Conservation (phyloP, 345 rosid genomes). For the Mangifera indica region DNA sequence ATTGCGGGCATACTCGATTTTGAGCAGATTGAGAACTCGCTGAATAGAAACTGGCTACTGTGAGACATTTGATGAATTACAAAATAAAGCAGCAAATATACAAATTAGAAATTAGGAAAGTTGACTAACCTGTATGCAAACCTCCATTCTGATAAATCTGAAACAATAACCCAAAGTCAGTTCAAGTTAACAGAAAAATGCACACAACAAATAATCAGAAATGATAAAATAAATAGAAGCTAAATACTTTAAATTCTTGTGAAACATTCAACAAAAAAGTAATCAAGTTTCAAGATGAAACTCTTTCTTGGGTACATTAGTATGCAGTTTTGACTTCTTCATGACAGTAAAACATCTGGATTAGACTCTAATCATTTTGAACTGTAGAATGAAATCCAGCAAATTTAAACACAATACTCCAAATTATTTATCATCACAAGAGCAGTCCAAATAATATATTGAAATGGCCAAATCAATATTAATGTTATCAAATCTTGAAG, state of each 20-base stretch:
- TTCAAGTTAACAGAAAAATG: slow-evolving; percentile 7
- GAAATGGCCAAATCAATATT: background rate
- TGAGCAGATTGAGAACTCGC: slow-evolving; percentile 44
- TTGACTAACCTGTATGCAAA: slow-evolving; percentile 45
- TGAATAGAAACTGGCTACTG: slow-evolving; percentile 25
- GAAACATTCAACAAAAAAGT: background rate
- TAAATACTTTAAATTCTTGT: background rate
- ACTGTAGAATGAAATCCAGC: background rate
- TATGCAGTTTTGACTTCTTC: background rate
- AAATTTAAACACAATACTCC: background rate
- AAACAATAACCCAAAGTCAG: slow-evolving; percentile 33
- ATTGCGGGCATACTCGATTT: slow-evolving; percentile 29
- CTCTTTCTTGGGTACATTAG: background rate
- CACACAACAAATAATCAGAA: background rate
- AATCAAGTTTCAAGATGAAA: background rate
- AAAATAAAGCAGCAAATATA: slow-evolving; percentile 10
- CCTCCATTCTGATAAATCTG: slow-evolving; percentile 61
- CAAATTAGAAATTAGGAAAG: slow-evolving; percentile 1
- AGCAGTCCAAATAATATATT: background rate
- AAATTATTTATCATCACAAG: background rate
- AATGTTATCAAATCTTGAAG: background rate
- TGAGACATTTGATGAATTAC: slow-evolving; percentile 8
- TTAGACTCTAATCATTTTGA: background rate
- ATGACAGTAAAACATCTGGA: background rate
- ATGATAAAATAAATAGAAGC: background rate